Evolutionary conservation across 2,329 filamentous ascomycete species (phyloP), one percentile per base, ranked within the genome.

Genomic region (Amauroascus niger): DNA sequence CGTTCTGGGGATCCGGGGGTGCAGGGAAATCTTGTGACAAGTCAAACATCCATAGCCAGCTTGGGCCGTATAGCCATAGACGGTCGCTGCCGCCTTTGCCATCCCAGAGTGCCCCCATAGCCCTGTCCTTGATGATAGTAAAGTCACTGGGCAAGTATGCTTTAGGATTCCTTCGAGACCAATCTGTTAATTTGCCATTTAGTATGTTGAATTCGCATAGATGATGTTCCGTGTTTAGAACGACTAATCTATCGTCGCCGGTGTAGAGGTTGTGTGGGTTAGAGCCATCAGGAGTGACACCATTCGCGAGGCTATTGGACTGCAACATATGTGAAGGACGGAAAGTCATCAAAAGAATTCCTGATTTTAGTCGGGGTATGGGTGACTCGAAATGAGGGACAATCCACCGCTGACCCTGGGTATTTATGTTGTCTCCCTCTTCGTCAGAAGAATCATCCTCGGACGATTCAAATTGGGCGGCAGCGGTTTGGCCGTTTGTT

Each of bases 11-110:
- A 22, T 67, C 32, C 16, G 1, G 69, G 2, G 68, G 62, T 8
- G 69, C 65, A 0, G 71, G 66, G 47, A 93, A 77, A 66, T 95
- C 85, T 62, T 79, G 79, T 18, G 80, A 79, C 28, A 95, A 73
- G 67, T 97, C 89, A 56, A 98, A 81, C 90, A 97, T 97, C 72
- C 87, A 89, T 22, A 98, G 70, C 78, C 89, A 97, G 1, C 80
- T 83, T 39, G 82, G 80, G 6, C 91, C 90, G 64, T 95, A 96
- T 18, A 97, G 72, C 88, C 91, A 97, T 6, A 91, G 71, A 13
- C 91, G 80, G 45, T 81, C 74, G n/a, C 72, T 71, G 6, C 61
- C 60, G 26, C 66, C 65, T 26, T 75, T 74, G 1, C 84, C 75
- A 64, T 94, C 86, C 90, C 91, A 97, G 37, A 95, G 69, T 24